Base-by-base conservation (phyloP, 306 rosid genomes). In the Boehmeria nivea region DNA sequence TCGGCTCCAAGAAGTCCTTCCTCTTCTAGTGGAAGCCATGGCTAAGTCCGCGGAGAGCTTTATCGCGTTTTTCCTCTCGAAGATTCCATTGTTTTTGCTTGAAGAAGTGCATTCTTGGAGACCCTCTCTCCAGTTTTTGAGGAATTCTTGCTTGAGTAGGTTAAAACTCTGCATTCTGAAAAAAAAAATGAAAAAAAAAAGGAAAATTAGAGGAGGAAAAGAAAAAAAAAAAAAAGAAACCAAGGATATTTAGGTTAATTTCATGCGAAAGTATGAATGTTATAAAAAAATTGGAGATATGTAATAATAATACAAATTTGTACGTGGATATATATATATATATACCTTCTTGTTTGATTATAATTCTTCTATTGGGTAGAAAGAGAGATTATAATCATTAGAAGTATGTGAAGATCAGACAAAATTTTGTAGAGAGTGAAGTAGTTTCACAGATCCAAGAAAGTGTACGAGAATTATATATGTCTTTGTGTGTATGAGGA, bases 1-100 rank as follows among this genome's bases (percentile, higher is more conserved):
- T 20, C 61, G 78, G 76, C 95, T 85, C 97, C 97, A 89, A 1
- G 39, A 54, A 6, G 83, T 79, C 24, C 54, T 43, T 31, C 78
- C 67, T 43, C 69, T 73, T 64, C 86, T 70, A 0, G 95, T 50
- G 1, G 79, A 73, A 51, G 97, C 97, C 85, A 83, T 89, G 74
- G 97, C 97, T 23, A 85, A 47, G 64, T 89, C 83, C 12, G 97
- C 93, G 0, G 95, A 78, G 0, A 75, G 54, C 77, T 89, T 89
- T 66, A 89, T 85, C 18, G 83, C 95, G 8, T 78, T 74, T 60
- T 81, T 83, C 45, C 89, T 85, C 69, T 85, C 87, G 61, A 75
- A 3, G 28, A 76, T 37, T 54, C 48, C 78, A 89, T 78, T 85
- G 50, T 53, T 75, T 47, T 66, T 68, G 21, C 74, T 79, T 17